A percentile compares a stretch with the other conserved stretches of the same genome.
Conservation (phyloP, 2,329 filamentous ascomycete species). For the Microdochium trichocladiopsis region DNA sequence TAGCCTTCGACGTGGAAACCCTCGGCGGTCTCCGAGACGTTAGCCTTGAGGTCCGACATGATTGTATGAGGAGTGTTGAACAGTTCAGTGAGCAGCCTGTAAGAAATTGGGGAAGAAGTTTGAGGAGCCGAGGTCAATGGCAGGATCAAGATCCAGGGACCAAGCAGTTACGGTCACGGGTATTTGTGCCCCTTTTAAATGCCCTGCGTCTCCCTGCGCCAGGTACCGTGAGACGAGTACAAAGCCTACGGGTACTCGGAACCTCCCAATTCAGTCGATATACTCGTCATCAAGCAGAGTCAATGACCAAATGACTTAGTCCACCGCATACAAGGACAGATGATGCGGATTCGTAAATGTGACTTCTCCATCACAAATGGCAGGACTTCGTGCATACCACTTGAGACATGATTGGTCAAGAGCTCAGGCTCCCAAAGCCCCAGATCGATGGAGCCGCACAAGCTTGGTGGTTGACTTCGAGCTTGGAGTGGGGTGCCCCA, state of each 20-base stretch:
- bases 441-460: neutral
- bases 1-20: conserved; percentile 68
- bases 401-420: neutral
- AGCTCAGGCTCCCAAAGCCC: neutral
- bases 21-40: conserved; percentile 53
- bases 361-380: neutral
- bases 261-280: neutral
- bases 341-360: neutral
- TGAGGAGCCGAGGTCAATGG: conserved; percentile 2
- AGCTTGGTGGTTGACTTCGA: neutral
- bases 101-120: neutral
- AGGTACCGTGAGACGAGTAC: neutral
- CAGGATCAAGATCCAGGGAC: neutral
- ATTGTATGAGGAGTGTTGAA: conserved; percentile 11
- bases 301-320: neutral
- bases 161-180: neutral
- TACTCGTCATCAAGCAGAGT: conserved; percentile 4
- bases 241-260: neutral
- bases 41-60: conserved; percentile 66
- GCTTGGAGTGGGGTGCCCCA: neutral
- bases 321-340: neutral
- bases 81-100: neutral
- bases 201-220: neutral
- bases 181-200: conserved; percentile 1
- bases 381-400: neutral